Base-by-base conservation (phyloP, 2,329 filamentous ascomycete genomes). In the Sporothrix sp. region DNA sequence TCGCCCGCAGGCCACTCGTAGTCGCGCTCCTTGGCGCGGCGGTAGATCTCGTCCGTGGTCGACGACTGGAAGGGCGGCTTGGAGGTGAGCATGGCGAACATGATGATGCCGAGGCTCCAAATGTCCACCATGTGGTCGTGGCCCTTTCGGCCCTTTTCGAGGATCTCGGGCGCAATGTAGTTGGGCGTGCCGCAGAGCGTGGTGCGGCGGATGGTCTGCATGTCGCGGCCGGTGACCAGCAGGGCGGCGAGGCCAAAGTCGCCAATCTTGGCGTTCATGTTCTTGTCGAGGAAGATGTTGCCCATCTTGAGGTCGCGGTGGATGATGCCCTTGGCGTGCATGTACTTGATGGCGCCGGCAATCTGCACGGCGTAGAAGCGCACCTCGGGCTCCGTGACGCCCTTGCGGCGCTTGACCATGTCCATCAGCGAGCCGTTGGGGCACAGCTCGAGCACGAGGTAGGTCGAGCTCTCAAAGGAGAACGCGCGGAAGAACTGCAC, bases 41-140 rank as follows among this genome's bases (percentile, higher is more conserved):
- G 79, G 68, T 93, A 93, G 54, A 93, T 93, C 62, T 91, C 86
- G 63, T 93, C 86, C 16, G 86, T 86, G 36, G 86, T 91, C 11
- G 84, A 82, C 11, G 93, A 95, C 68, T 98, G 93, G 66, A 98
- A 98, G 0, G 93, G 93, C 1, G 93, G 91, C 61, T 91, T 94
- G 18, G 93, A 95, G 7, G 93, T 93, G 42, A 97, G 84, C 80
- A 98, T 91, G 44, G 93, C 94, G 68, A 95, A 97, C 82, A 94
- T 89, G 64, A 98, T 98, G 58, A 98, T 93, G 18, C 94, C 93
- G 63, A 98, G 75, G 39, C 91, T 95, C 94, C 94, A 98, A 51
- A 98, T 87, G 64, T 98, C 93, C 3, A 98, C 93, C 73, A 94
- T 95, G 64, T 97, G 90, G 58, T 95, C 93, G 64, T 98, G 93